Percentiles rank a stretch among this genome's conserved stretches.
These are phyloP conservation scores for Acer yangbiense DNA, from an alignment of 345 rosid species.

Conservation along the genomic window DNA sequence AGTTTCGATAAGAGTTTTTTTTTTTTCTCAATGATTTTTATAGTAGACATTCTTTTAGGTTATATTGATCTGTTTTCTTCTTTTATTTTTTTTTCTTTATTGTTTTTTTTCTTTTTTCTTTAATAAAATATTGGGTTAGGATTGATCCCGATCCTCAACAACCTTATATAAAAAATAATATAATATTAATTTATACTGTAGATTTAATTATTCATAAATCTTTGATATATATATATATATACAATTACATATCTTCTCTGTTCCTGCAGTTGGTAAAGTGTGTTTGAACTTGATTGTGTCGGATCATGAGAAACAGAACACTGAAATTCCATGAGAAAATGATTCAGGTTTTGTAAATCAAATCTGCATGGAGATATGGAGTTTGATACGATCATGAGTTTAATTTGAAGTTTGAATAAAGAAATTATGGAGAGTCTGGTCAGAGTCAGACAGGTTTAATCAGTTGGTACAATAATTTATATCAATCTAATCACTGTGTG, in stretches of 20 bases:
- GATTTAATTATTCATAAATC: too few relatives aligned
- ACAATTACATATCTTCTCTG: neutral
- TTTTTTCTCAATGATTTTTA: too few relatives aligned
- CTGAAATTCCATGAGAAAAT: neutral
- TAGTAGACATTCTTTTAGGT: too few relatives aligned
- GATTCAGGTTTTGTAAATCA: neutral
- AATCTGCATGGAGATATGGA: conserved; percentile 8
- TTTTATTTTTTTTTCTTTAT: too few relatives aligned
- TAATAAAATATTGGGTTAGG: too few relatives aligned
- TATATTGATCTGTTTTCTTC: too few relatives aligned
- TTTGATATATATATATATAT: too few relatives aligned
- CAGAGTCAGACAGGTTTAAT: conserved; percentile 7
- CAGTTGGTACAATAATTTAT: neutral
- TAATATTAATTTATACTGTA: too few relatives aligned
- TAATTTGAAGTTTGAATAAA: neutral
- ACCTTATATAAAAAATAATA: too few relatives aligned
- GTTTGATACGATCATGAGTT: neutral
- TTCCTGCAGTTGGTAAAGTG: conserved; percentile 8
- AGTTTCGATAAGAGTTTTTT: too few relatives aligned
- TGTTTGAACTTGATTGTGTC: neutral
- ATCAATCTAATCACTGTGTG: neutral
- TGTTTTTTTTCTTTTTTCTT: too few relatives aligned
- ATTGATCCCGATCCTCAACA: too few relatives aligned
- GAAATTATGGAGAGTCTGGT: neutral
- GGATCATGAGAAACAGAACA: conserved; percentile 11